Base-by-base conservation (phyloP, 164 flowering plant genomes). In the Buxus sempervirens region DNA sequence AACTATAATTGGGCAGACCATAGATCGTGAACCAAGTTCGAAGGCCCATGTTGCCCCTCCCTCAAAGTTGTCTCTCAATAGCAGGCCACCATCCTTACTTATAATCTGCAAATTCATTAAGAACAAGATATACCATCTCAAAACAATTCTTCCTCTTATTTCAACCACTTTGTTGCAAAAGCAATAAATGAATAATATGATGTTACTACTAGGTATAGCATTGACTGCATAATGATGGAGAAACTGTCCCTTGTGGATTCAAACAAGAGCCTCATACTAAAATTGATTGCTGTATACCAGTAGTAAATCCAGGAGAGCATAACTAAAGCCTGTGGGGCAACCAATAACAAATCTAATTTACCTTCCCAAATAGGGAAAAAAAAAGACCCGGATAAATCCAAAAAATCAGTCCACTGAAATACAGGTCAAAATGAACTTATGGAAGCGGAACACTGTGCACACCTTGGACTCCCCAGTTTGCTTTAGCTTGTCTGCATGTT, bases 1-100 rank as follows among this genome's bases (percentile, higher is more conserved):
- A 36, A 96, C 97, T 57, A 90, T 83, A 62, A 96, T 96, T 13
- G 98, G 98, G 62, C 98, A 93, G 59, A 87, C 82, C 91, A 84
- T 83, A 21, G 99, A 81, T 60, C 87, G 93, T 24, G 96, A 84
- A 18, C 95, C 97, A 74, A 96, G 91, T 82, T 93, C 98, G 81
- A 79, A 89, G 63, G 98, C 98, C 97, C 96, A 93, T 25, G 98
- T 91, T 58, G 91, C 96, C 65, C 97, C 98, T 65, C 93, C 95
- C 72, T 83, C 95, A 74, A 82, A 86, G 70, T 86, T 89, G 72
- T 87, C 96, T 66, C 87, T 88, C 58, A 80, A 66, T 54, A 82
- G 79, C 63, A 86, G 57, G 25, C 88, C 88, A 61, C 91, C 91
- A 58, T 90, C 96, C 74, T 84, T 83, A 45, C 77, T 78, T 28